Evolutionary conservation across 805 yeast species (phyloP).

Genomic region (Candida sanyiensis): DNA sequence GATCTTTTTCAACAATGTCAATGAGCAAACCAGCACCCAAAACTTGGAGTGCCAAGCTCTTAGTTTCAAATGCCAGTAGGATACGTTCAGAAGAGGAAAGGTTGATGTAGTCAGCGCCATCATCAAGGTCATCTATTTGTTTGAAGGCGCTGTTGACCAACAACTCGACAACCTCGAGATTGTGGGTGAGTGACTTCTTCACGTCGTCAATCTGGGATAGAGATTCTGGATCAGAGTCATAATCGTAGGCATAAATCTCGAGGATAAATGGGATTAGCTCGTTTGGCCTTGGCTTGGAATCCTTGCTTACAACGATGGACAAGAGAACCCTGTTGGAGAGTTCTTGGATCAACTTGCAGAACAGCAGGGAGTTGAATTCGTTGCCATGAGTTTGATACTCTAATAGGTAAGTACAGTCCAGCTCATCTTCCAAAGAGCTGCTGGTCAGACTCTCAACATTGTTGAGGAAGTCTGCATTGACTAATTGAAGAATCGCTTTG

Average conservation of each 20-base stretch:
- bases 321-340: slow-evolving; percentile 16
- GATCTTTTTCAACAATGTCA: slow-evolving; percentile 39
- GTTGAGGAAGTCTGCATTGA: slow-evolving; percentile 16
- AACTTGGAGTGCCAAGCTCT: slow-evolving; percentile 52
- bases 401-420: slow-evolving; percentile 29
- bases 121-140: slow-evolving; percentile 37
- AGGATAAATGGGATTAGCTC: slow-evolving; percentile 21
- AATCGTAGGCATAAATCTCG: slow-evolving; percentile 25
- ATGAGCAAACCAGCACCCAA: slow-evolving; percentile 49
- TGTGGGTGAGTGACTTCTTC: slow-evolving; percentile 17
- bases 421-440: slow-evolving; percentile 29
- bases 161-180: slow-evolving; percentile 10
- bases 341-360: slow-evolving; percentile 25
- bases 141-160: slow-evolving; percentile 19
- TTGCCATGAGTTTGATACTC: slow-evolving; percentile 32
- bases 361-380: slow-evolving; percentile 30
- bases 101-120: slow-evolving; percentile 52
- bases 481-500: slow-evolving; percentile 25
- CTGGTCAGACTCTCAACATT: slow-evolving; percentile 25
- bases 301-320: slow-evolving; percentile 3
- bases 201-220: slow-evolving; percentile 16
- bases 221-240: slow-evolving; percentile 24
- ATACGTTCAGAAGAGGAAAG: slow-evolving; percentile 44
- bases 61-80: slow-evolving; percentile 47
- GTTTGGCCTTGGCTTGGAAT: not conserved